Evolutionary conservation across 371 early-diverging fungal species (phyloP), one percentile per base, ranked within the genome.

Genomic region (Smittium culicis): DNA sequence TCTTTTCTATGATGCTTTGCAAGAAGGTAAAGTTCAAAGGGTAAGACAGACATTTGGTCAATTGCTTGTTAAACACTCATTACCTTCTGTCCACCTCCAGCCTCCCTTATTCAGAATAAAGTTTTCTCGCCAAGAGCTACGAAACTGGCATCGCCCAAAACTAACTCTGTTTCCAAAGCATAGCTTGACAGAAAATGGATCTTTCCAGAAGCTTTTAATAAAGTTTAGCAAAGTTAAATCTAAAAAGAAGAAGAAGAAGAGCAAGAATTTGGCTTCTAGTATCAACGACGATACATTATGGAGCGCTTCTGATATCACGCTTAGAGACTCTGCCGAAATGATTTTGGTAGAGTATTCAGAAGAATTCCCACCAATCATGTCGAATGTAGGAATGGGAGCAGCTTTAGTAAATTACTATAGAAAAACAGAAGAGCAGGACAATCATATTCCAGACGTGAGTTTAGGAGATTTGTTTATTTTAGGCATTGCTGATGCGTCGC

Each of bases 311-410:
- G 97, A 98, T 70, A 70, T 99, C 34, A 91, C 95, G 17, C 79
- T 99, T 1, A 89, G 87, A 62, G 99, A 99, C 68, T 83, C 82
- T 31, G 77, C 87, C 30, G 84, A 88, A 32, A 96, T 88, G 79
- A 84, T 92, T 0, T 72, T 99, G 55, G 74, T 98, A 59, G 99
- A 99, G 76, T 99, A 96, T 74, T 93, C 95, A 16, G 98, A 99
- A 76, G 99, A 99, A 76, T 88, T 93, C 72, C 99, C 99, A n/a
- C 90, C 93, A 1, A 85, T 99, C 34, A 74, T 99, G 61, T 86
- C 87, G 34, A 98, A 97, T 70, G 79, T 87, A 27, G 99, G 99
- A 32, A 99, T 99, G 99, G 99, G 92, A 45, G 91, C 90, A 59
- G 76, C 99, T 61, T 77, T 99, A 17, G 88, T 93, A 71, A 98